Percentiles rank a stretch among this genome's conserved stretches.
phyloP scores from a whole-genome alignment of 192 early-diverging fungal genomes.

The Tieghemiomyces parasiticus region DNA sequence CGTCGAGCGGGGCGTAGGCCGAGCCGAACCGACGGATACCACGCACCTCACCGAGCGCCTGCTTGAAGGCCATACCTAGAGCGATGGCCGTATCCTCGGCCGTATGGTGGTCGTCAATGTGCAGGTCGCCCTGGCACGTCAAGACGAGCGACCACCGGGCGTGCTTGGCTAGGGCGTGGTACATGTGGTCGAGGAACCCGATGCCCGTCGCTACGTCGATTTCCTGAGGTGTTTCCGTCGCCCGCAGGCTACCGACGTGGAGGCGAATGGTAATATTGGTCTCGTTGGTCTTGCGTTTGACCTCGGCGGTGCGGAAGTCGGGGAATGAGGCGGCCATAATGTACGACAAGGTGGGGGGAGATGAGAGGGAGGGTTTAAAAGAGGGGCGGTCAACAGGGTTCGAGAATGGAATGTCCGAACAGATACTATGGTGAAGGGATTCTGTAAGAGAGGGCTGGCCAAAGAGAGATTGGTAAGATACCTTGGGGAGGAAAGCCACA shows the following conservation, averaged over 20 bases:
- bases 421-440: no score
- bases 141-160: constrained; percentile 75
- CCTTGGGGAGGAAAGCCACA: no score
- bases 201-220: constrained; percentile 85
- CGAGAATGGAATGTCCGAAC: no score
- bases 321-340: constrained; percentile 1
- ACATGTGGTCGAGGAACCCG: constrained; percentile 99
- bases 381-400: no score
- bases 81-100: constrained; percentile 92
- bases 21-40: constrained; percentile 87
- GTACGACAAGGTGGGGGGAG: no score
- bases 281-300: constrained; percentile 85
- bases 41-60: constrained; percentile 76
- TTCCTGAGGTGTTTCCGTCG: constrained; percentile 36
- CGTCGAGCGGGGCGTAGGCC: constrained; percentile 92
- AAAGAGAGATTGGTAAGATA: no score
- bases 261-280: constrained; percentile 72
- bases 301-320: constrained; percentile 28
- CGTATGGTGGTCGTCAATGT: constrained; percentile 98
- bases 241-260: constrained; percentile 27
- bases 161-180: constrained; percentile 95
- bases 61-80: constrained; percentile 82
- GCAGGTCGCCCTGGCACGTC: constrained; percentile 80
- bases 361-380: no score
- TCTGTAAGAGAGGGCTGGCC: no score